These are phyloP conservation scores for Sequoiadendron giganteum DNA, from an alignment of 75 land plant species.

Conservation along the genomic window DNA sequence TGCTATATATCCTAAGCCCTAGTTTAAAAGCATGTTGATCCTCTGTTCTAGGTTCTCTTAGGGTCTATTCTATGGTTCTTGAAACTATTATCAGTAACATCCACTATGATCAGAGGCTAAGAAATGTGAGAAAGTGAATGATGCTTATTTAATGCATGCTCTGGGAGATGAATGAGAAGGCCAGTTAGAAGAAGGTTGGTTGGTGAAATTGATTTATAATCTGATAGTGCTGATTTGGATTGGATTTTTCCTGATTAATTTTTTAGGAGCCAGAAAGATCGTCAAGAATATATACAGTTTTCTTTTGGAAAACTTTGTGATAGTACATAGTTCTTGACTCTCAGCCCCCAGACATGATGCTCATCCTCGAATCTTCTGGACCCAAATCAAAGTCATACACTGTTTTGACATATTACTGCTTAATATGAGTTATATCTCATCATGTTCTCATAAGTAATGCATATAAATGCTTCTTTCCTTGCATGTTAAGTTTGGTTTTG, in stretches of 20 bases:
- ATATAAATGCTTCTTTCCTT: neutral
- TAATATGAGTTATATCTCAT: no score
- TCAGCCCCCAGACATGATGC: neutral
- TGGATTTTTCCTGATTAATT: neutral
- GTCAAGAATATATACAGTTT: neutral
- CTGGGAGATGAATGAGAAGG: neutral
- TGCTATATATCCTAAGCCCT: neutral
- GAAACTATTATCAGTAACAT: neutral
- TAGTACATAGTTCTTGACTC: neutral
- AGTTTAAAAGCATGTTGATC: neutral
- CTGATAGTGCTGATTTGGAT: conserved; percentile 4
- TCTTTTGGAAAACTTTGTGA: neutral
- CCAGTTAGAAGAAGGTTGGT: neutral
- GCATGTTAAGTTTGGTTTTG: neutral
- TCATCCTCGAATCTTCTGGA: neutral
- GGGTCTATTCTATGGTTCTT: neutral
- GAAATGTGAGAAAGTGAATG: neutral
- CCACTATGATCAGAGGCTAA: neutral
- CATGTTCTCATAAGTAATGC: neutral
- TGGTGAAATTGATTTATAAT: neutral
- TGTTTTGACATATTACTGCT: neutral
- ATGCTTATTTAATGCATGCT: neutral
- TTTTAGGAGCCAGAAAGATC: neutral
- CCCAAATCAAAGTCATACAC: neutral
- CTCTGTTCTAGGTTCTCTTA: neutral